phyloP scores from a whole-genome alignment of 352 stramenopile species.

The Blastocystis sp. region DNA sequence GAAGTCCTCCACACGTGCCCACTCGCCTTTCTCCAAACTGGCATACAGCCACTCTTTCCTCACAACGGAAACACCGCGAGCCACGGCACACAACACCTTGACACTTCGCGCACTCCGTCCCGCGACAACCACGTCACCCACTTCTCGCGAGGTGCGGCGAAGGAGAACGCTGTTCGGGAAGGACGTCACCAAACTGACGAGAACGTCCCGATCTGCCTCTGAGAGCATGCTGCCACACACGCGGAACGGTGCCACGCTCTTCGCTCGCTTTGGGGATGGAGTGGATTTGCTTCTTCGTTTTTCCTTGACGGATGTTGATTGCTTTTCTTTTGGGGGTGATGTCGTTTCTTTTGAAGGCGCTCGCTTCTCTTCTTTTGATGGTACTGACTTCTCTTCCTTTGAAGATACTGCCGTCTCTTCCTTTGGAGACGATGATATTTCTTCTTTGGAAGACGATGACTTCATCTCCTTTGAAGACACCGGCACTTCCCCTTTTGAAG shows the following conservation, averaged over 20 bases:
- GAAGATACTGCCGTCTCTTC: background rate
- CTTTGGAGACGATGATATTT: background rate
- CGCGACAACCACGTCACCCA: slow-evolving; percentile 22
- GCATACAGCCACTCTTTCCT: slow-evolving; percentile 31
- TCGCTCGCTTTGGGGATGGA: background rate
- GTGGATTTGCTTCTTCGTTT: background rate
- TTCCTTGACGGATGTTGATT: background rate
- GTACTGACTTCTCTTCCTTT: background rate
- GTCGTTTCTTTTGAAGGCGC: too few relatives aligned
- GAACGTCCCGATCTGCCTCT: slow-evolving; percentile 9
- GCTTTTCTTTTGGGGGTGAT: background rate
- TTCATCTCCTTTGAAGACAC: background rate
- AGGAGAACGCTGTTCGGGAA: background rate
- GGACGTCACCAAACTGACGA: background rate
- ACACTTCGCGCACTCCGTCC: slow-evolving; percentile 18
- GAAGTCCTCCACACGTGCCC: background rate
- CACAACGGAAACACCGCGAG: background rate
- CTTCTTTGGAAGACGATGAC: background rate
- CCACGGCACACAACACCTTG: slow-evolving; percentile 34
- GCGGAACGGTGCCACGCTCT: background rate
- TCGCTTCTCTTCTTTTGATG: slow-evolving; percentile 4
- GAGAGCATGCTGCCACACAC: slow-evolving; percentile 24
- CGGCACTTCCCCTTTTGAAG: too few relatives aligned
- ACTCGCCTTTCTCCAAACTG: slow-evolving; percentile 14
- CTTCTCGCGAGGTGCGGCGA: background rate